Base-by-base conservation (phyloP, 140 eudicot species). In the Oenanthe javanica region DNA sequence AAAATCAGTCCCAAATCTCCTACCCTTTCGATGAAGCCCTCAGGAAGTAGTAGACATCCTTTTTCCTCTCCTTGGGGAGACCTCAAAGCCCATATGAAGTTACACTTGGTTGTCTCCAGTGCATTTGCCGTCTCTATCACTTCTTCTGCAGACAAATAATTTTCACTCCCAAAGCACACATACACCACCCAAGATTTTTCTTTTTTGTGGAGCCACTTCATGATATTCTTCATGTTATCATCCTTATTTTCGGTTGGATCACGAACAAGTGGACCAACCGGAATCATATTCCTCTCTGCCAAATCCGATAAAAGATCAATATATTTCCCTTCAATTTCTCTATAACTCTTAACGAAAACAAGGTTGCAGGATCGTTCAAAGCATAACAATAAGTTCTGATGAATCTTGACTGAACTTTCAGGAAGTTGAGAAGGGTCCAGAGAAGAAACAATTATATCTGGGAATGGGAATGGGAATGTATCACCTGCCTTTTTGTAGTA, bases 211-310 rank as follows among this genome's bases (percentile, higher is more conserved):
- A 66, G 45, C 72, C 72, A 66, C 2, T 66, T 31, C 4, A 66
- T 27, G 72, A 66, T 27, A 66, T 27, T 2, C 0, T 66, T 27
- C 19, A 5, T 66, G 38, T 66, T 27, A 40, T 16, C 50, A 14
- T 36, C 76, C 14, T 18, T 1, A 40, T 9, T 43, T 7, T 45
- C 31, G 49, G n/a, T 7, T 14, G 76, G 75, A 70, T 40, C 9
- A 13, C 38, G n/a, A 70, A 70, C 75, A 13, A 70, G 75, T 6
- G 75, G 76, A 40, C 76, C 76, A 71, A 71, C 76, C 40, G 50
- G 50, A 18, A 71, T 36, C 50, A 71, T 38, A 71, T 3, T 18
- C n/a, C 40, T 71, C 3, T 71, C 31, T 14, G 15, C 21, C 4
- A 40, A n/a, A 71, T 18, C 23, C 25, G 76, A 71, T 2, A 70